These are phyloP conservation scores for Macrolepiota dolichaula DNA, from an alignment of 768 basidiomycete species.

Conservation along the genomic window DNA sequence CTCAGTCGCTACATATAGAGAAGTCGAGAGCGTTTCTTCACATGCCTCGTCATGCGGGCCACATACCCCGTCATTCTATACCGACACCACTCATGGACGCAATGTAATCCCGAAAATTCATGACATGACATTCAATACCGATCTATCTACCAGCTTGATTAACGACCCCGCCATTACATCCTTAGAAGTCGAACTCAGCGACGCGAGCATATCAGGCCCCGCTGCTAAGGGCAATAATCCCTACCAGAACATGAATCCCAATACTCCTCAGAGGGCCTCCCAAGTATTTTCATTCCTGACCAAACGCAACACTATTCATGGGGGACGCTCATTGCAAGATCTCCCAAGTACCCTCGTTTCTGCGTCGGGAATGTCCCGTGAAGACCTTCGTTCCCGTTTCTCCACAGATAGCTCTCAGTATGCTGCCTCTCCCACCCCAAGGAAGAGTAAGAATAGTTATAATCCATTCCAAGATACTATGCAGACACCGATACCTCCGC, in stretches of 20 bases:
- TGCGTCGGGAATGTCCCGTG: slow-evolving; percentile 26
- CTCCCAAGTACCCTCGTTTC: slow-evolving; percentile 38
- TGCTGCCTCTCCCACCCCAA: not conserved
- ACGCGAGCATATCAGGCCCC: slow-evolving; percentile 21
- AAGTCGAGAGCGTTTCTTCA: slow-evolving; percentile 32
- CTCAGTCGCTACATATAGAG: slow-evolving; percentile 26
- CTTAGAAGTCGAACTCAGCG: slow-evolving; percentile 71
- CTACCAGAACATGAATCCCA: slow-evolving; percentile 30
- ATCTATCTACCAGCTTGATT: slow-evolving; percentile 36
- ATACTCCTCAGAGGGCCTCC: slow-evolving; percentile 65
- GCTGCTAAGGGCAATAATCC: slow-evolving; percentile 12
- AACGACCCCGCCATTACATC: slow-evolving; percentile 62
- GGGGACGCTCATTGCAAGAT: slow-evolving; percentile 37
- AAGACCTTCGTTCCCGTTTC: slow-evolving; percentile 15
- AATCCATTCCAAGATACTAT: not conserved
- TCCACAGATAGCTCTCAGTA: slow-evolving; percentile 10
- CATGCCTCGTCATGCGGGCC: slow-evolving; percentile 42
- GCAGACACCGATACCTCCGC: not conserved
- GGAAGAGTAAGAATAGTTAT: not conserved
- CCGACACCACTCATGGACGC: slow-evolving; percentile 27
- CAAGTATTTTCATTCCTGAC: slow-evolving; percentile 74
- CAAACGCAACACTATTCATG: slow-evolving; percentile 34
- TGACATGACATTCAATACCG: slow-evolving; percentile 41
- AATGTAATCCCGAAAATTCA: slow-evolving; percentile 16
- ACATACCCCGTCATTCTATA: slow-evolving; percentile 35